phyloP scores from a whole-genome alignment of 345 rosid species.

The Fremontodendron californicum region DNA sequence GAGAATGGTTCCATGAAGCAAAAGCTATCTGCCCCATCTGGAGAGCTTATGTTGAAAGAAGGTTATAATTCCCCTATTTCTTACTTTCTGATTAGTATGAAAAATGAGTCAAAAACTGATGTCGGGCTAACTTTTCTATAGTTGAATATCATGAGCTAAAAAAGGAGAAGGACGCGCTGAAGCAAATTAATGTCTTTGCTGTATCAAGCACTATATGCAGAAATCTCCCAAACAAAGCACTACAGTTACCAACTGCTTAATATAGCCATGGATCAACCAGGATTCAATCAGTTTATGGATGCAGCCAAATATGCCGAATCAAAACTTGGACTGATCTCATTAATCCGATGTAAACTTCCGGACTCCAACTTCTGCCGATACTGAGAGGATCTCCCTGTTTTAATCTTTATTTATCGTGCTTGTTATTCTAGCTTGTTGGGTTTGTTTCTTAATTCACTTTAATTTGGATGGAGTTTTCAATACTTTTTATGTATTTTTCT shows the following conservation, averaged over 20 bases:
- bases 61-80: background rate
- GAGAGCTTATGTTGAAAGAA: constrained; percentile 13
- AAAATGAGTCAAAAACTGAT: background rate
- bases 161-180: constrained; percentile 18
- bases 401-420: background rate
- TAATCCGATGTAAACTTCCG: background rate
- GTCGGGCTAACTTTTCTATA: background rate
- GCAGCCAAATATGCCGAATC: background rate
- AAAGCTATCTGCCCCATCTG: background rate
- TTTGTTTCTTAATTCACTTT: background rate
- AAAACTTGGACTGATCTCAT: background rate
- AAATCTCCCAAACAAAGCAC: background rate
- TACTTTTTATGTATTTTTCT: background rate
- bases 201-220: background rate
- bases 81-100: too few relatives aligned
- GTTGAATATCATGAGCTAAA: constrained; percentile 28
- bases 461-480: background rate
- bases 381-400: background rate
- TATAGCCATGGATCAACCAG: background rate
- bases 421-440: background rate
- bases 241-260: background rate
- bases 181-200: background rate
- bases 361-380: background rate
- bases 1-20: constrained; percentile 20
- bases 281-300: background rate